Conservation (phyloP, 805 yeast species). For the Suhomyces pyralidae region DNA sequence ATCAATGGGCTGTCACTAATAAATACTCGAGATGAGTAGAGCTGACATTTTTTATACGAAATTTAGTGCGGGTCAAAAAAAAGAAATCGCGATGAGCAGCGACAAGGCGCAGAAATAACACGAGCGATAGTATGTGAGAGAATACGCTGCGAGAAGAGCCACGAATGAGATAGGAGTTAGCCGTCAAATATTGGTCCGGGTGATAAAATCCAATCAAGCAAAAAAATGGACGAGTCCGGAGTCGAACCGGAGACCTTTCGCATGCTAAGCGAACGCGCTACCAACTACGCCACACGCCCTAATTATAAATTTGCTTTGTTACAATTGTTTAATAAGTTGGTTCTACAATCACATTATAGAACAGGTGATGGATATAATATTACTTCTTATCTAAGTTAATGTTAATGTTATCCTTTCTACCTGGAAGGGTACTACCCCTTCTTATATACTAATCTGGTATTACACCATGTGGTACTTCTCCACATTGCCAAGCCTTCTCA, state of each 20-base stretch:
- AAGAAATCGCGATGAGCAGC: slow-evolving; percentile 2
- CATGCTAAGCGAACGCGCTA: slow-evolving; percentile 81
- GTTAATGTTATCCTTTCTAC: no score
- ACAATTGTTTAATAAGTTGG: no score
- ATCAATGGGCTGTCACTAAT: neutral
- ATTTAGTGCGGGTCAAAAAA: neutral
- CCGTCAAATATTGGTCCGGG: neutral
- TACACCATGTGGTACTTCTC: no score
- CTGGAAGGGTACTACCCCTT: no score
- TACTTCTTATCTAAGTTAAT: no score
- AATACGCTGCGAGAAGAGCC: neutral
- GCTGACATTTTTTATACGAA: neutral
- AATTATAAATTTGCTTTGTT: no score
- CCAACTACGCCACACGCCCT: slow-evolving; percentile 83
- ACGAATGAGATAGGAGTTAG: neutral
- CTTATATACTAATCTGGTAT: no score
- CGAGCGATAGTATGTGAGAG: neutral
- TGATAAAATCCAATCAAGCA: neutral
- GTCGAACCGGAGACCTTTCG: slow-evolving; percentile 78
- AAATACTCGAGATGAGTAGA: neutral
- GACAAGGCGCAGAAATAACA: neutral
- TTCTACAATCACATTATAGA: no score
- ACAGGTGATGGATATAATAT: no score
- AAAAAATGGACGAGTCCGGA: slow-evolving; percentile 67
- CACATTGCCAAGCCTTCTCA: no score